These are phyloP conservation scores for Zasmidium angulare DNA, from an alignment of 2,329 filamentous ascomycete genomes.

Conservation along the genomic window DNA sequence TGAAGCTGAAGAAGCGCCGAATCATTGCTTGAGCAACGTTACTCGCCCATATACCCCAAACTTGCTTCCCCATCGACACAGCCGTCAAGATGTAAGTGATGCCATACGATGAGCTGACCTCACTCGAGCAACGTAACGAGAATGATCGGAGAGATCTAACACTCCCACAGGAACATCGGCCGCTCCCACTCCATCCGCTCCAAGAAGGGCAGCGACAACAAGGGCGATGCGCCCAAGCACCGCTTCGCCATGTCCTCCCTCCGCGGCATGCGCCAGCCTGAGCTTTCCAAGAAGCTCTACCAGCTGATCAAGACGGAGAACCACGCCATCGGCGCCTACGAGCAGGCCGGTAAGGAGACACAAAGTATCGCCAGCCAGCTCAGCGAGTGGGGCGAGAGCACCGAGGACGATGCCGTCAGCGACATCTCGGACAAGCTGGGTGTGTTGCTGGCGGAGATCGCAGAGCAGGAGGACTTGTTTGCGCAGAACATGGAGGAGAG, in stretches of 20 bases:
- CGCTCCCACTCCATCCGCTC: conserved; percentile 73
- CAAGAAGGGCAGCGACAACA: conserved; percentile 48
- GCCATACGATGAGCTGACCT: neutral
- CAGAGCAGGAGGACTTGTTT: conserved; percentile 88
- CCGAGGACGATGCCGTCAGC: conserved; percentile 78
- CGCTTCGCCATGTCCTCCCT: conserved; percentile 85
- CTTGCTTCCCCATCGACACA: neutral
- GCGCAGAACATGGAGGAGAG: conserved; percentile 86
- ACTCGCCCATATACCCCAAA: too few relatives aligned
- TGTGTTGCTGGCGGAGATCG: conserved; percentile 86
- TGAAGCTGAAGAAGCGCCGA: neutral
- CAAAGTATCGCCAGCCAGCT: conserved; percentile 83
- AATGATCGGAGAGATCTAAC: conserved; percentile 1
- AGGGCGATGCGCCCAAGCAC: conserved; percentile 53
- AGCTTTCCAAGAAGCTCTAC: conserved; percentile 85
- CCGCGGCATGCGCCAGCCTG: conserved; percentile 77
- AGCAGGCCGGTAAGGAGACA: conserved; percentile 80
- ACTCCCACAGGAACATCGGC: conserved; percentile 33
- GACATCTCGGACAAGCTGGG: conserved; percentile 96
- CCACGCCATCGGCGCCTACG: conserved; percentile 79
- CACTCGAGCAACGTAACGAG: neutral
- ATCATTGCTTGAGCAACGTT: neutral
- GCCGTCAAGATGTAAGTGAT: conserved; percentile 18
- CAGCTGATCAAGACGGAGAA: conserved; percentile 95
- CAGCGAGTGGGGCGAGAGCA: conserved; percentile 94